These are phyloP conservation scores for Sporobolus alterniflorus DNA, from an alignment of 202 grass and related monocot species.

Conservation along the genomic window DNA sequence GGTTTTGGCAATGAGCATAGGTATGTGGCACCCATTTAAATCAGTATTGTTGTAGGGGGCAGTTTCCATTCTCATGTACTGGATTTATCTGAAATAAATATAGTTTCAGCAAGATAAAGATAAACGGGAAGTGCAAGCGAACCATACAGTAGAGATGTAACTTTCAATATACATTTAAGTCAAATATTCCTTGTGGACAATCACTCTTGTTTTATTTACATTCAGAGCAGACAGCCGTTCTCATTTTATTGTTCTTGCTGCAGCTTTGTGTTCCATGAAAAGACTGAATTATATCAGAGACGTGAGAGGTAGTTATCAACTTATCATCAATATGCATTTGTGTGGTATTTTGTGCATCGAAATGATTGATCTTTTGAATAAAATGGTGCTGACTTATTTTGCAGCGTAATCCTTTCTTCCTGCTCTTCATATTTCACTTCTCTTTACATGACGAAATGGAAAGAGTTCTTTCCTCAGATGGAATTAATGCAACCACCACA, in stretches of 20 bases:
- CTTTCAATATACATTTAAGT: neutral
- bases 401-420: constrained; percentile 79
- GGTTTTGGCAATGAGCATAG: constrained; percentile 83
- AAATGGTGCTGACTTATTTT: constrained; percentile 38
- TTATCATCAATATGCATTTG: neutral
- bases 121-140: neutral
- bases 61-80: constrained; percentile 8
- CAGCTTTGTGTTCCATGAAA: constrained; percentile 87
- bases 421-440: constrained; percentile 85
- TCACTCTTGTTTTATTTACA: neutral
- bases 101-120: constrained; percentile 12
- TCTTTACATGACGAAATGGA: constrained; percentile 84
- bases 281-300: constrained; percentile 70
- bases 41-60: neutral
- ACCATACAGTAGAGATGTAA: constrained; percentile 7
- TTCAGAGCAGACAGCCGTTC: constrained; percentile 10
- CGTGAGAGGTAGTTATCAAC: constrained; percentile 52
- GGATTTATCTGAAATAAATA: constrained; percentile 20
- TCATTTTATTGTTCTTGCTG: constrained; percentile 41
- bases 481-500: constrained; percentile 57
- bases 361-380: neutral
- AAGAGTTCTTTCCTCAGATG: constrained; percentile 67
- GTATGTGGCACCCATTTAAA: constrained; percentile 28
- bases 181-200: neutral
- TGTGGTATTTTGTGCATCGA: constrained; percentile 24